Evolutionary conservation across 2,329 filamentous ascomycete species (phyloP), one percentile per base, ranked within the genome.

Genomic region (Aspergillus tamarii): DNA sequence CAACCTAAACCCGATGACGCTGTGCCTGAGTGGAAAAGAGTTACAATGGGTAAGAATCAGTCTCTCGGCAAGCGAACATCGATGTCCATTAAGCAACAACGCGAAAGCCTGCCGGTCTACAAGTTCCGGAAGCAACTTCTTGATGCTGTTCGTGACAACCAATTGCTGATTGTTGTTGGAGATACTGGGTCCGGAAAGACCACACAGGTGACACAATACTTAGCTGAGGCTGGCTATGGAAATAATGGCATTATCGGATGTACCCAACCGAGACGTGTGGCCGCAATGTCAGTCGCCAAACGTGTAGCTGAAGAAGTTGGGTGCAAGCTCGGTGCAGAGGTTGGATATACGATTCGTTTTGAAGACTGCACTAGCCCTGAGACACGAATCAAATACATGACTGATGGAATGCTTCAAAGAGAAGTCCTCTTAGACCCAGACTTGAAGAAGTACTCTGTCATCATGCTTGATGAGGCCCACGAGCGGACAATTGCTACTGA

Each of bases 371-470:
- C 94, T 0, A 92, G 90, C 67, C 88, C 92, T 2, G 86, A 89
- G 21, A 99, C 95, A 1, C 92, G 90, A 74, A 97, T 99, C 83
- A 99, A 99, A 82, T 99, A 99, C 82, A 97, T 99, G 94, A 99
- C 95, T 19, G 95, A 99, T 73, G 95, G 95, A 78, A 98, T 98
- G 92, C 87, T 99, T 76, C 89, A 97, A 80, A 88, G 95, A 82
- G 95, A 99, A 81, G 93, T 97, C 75, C 85, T 99, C 58, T 86
- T 97, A 69, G 95, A 99, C 76, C 91, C 94, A 0, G 91, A 97
- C 71, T 82, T 99, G 69, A 91, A 87, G 73, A 88, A 91, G 68
- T 99, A 99, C 75, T 96, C 93, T 0, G 93, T 95, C 65, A 97
- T 99, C 73, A 99, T 99, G 90, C 85, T 99, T 71, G 95, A 99